Base-by-base conservation (phyloP, 768 basidiomycete species). In the Mycena alexandri region DNA sequence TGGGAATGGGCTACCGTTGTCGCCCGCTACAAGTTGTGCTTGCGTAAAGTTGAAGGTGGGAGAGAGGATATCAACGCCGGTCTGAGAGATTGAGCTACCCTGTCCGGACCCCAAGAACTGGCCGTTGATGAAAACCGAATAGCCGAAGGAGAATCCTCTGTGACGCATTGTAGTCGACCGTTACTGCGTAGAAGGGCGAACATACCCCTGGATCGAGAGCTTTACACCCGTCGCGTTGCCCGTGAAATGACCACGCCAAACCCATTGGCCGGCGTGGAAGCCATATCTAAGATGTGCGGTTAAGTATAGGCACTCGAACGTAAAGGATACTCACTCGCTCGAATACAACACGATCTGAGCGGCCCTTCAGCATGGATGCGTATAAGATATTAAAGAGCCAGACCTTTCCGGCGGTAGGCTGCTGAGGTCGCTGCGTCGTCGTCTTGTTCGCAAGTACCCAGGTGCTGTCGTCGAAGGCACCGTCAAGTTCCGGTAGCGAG, bases 391-490 rank as follows among this genome's bases (percentile, higher is more conserved):
- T 0, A 48, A 12, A 22, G 24, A 82, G 75, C 24, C 82, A 71
- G 2, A 87, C 88, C 69, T 89, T 87, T 14, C 89, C 88, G 63
- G 84, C 86, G 42, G 82, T 76, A 6, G 89, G 89, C 72, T 85
- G 81, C 68, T 83, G 83, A 14, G 88, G 86, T 55, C 88, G 80
- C 44, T 84, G 85, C 42, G 91, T 91, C 34, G 79, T 78, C 42
- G 84, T 88, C 72, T 88, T 88, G 69, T 89, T 83, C 11, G 89
- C 90, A 41, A 79, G 62, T 10, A 82, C 79, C 90, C 90, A 93
- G 16, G 73, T 72, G 7, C 81, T 78, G 73, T 92, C 91, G 58
- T 87, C 84, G 72, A 85, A 92, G n/a, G 67, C 74, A 0, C 70
- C 43, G 33, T 75, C 73, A 11, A 89, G 78, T 78, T 92, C 91